Conservation (phyloP, 2,329 filamentous ascomycete genomes). For the Pseudonectria buxi region DNA sequence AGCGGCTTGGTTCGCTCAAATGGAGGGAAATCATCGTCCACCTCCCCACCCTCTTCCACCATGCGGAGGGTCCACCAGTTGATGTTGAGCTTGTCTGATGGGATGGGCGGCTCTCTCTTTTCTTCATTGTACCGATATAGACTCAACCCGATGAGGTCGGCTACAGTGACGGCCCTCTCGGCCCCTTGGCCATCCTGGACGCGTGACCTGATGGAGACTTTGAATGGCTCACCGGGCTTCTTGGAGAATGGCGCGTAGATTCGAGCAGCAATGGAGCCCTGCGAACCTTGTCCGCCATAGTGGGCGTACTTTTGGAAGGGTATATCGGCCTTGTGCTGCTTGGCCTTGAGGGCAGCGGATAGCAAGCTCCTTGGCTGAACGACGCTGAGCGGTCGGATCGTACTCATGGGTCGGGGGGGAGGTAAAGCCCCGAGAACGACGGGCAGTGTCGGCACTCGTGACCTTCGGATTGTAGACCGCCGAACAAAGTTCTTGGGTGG, state of each 20-base stretch:
- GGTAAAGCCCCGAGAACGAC: constrained; percentile 59
- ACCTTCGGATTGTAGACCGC: constrained; percentile 58
- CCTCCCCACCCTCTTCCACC: constrained; percentile 77
- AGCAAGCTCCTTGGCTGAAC: constrained; percentile 64
- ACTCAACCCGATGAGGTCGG: constrained; percentile 74
- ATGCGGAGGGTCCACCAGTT: constrained; percentile 80
- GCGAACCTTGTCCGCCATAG: constrained; percentile 70
- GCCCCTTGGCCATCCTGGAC: constrained; percentile 59
- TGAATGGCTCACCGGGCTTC: constrained; percentile 57
- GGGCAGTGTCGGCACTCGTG: constrained; percentile 48
- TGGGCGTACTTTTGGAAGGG: constrained; percentile 73
- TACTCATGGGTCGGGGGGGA: constrained; percentile 61
- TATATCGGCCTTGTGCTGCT: constrained; percentile 59
- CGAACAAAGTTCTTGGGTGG: constrained; percentile 54
- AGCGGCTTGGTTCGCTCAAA: constrained; percentile 67
- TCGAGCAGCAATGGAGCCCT: constrained; percentile 67
- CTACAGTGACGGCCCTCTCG: constrained; percentile 61
- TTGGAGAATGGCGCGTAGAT: constrained; percentile 70
- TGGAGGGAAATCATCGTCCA: constrained; percentile 79
- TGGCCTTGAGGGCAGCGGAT: constrained; percentile 65
- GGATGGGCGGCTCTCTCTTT: constrained; percentile 60
- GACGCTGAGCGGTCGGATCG: constrained; percentile 58
- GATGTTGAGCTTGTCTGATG: constrained; percentile 62
- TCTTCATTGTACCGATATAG: constrained; percentile 75
- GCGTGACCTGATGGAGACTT: constrained; percentile 64